Evolutionary conservation across 2,329 filamentous ascomycete species (phyloP).

Genomic region (Fusarium newnesense): DNA sequence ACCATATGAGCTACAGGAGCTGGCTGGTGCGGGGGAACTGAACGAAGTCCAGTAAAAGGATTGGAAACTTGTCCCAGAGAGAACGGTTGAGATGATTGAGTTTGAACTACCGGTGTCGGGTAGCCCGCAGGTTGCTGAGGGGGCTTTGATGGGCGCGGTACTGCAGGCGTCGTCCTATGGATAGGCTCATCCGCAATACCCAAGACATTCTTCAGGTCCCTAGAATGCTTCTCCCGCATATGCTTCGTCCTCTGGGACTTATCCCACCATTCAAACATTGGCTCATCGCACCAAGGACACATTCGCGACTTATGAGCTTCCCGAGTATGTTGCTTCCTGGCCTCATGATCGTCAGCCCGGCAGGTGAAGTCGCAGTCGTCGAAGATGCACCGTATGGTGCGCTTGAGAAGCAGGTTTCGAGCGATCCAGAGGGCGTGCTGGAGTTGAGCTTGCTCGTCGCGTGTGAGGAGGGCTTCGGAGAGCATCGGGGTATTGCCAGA

Average conservation of each 20-base stretch:
- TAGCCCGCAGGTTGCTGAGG: not conserved
- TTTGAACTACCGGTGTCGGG: not conserved
- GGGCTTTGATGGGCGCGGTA: not conserved
- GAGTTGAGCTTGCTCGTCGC: slow-evolving; percentile 52
- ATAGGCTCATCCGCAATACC: not conserved
- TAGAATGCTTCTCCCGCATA: slow-evolving; percentile 44
- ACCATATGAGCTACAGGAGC: not conserved
- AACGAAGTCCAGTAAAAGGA: not conserved
- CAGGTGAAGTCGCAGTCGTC: slow-evolving; percentile 50
- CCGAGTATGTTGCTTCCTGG: slow-evolving; percentile 51
- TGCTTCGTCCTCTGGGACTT: slow-evolving; percentile 43
- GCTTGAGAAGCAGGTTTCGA: slow-evolving; percentile 34
- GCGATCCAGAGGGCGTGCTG: slow-evolving; percentile 32
- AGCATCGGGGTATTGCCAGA: slow-evolving; percentile 49
- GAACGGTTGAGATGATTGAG: not conserved
- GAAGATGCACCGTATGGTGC: slow-evolving; percentile 53
- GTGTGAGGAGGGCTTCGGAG: slow-evolving; percentile 53
- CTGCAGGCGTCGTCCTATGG: not conserved
- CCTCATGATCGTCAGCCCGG: slow-evolving; percentile 41
- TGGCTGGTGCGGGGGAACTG: not conserved
- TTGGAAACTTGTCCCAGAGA: not conserved
- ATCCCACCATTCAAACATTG: slow-evolving; percentile 46
- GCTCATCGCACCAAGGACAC: slow-evolving; percentile 52
- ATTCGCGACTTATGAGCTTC: slow-evolving; percentile 48
- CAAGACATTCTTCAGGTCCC: slow-evolving; percentile 30